Conservation (phyloP, 805 yeast species). For the Metschnikowia reukaufii region DNA sequence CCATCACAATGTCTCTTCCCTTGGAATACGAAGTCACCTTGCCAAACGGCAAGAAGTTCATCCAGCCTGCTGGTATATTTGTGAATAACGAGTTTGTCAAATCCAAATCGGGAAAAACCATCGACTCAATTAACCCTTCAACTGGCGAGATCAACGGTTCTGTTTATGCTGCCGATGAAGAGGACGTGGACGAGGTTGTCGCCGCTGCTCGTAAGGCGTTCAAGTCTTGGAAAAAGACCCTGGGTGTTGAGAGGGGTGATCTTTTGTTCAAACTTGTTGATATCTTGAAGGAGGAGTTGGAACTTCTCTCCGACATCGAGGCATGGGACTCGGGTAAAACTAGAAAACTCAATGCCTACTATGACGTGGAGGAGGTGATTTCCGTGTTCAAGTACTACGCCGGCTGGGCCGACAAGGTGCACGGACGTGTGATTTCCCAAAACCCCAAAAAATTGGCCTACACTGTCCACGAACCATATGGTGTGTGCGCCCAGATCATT, state of each 20-base stretch:
- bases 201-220: conserved; percentile 39
- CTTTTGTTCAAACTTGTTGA: conserved; percentile 40
- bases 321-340: conserved; percentile 53
- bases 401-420: conserved; percentile 61
- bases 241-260: conserved; percentile 43
- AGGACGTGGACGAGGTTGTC: conserved; percentile 45
- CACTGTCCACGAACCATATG: conserved; percentile 66
- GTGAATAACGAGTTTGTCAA: conserved; percentile 48
- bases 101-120: conserved; percentile 26
- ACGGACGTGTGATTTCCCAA: conserved; percentile 44
- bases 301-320: conserved; percentile 38
- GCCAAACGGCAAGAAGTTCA: conserved; percentile 51
- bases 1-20: conserved; percentile 35
- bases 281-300: conserved; percentile 32
- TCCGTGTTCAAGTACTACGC: conserved; percentile 53
- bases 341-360: conserved; percentile 45
- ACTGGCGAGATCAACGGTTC: conserved; percentile 44
- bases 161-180: conserved; percentile 43
- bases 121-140: conserved; percentile 44
- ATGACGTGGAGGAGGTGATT: conserved; percentile 49
- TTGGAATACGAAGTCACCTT: conserved; percentile 40
- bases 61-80: conserved; percentile 64
- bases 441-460: conserved; percentile 57
- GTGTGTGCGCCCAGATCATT: conserved; percentile 67
- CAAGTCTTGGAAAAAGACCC: conserved; percentile 47